phyloP scores from a whole-genome alignment of 768 basidiomycete genomes.

The Mycena latifolia region DNA sequence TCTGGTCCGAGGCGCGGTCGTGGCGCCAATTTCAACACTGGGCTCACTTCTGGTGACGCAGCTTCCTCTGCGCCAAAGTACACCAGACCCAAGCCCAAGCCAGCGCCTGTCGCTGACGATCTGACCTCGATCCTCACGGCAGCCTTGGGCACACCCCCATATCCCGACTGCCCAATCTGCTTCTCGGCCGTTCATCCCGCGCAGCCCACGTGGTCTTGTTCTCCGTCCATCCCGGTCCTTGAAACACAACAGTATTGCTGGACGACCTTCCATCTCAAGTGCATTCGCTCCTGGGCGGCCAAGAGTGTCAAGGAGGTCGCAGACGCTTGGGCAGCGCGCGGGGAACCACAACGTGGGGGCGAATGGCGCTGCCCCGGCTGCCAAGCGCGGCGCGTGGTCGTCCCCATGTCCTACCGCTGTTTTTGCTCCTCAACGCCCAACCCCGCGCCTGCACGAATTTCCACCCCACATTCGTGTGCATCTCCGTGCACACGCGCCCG shows the following conservation, averaged over 20 bases:
- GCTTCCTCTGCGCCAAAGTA: constrained; percentile 10
- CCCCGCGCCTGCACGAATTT: constrained; percentile 75
- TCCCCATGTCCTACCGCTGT: constrained; percentile 81
- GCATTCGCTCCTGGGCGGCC: constrained; percentile 89
- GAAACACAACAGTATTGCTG: constrained; percentile 79
- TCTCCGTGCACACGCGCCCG: constrained; percentile 74
- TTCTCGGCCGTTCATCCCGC: constrained; percentile 83
- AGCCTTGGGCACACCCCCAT: constrained; percentile 76
- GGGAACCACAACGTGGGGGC: constrained; percentile 70
- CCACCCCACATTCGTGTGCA: constrained; percentile 84
- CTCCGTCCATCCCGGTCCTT: constrained; percentile 67
- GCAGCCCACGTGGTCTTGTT: constrained; percentile 91
- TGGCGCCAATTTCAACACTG: constrained; percentile 50
- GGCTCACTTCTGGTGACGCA: constrained; percentile 43
- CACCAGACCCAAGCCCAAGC: constrained; percentile 25
- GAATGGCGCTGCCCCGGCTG: constrained; percentile 97
- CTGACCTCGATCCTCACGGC: constrained; percentile 81
- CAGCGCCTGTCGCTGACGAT: constrained; percentile 63
- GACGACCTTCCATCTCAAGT: constrained; percentile 92
- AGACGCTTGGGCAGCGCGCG: constrained; percentile 80
- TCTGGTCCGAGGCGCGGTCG: constrained; percentile 38
- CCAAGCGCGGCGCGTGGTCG: constrained; percentile 78
- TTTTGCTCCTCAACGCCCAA: constrained; percentile 85
- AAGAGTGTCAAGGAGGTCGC: constrained; percentile 81
- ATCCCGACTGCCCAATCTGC: constrained; percentile 86